Base-by-base conservation (phyloP, 768 basidiomycete species). In the Pisolithus orientalis region DNA sequence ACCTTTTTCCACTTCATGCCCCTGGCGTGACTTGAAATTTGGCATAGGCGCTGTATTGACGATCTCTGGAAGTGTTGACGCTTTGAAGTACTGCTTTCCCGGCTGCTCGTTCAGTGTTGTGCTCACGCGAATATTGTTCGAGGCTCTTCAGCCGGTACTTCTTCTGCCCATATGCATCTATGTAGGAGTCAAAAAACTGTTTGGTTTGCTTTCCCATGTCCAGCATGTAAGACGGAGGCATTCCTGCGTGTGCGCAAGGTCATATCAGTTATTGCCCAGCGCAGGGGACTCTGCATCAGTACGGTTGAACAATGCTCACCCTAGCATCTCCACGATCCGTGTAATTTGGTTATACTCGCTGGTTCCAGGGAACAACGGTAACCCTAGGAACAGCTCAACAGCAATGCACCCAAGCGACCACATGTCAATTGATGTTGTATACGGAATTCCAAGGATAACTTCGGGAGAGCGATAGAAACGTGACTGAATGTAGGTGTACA, bases 281-380 rank as follows among this genome's bases (percentile, higher is more conserved):
- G 39, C 43, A 44, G 32, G 27, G 9, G 38, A 47, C 39, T 52
- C 37, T 5, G 54, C 49, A 27, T 10, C 14, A 34, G 39, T 32
- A 32, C 50, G 38, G 46, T 34, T 13, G 25, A 50, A 49, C 14
- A 21, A 45, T 16, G 75, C 90, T 32, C 67, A 95, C 94, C 96
- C 96, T 25, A 99, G 83, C 94, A 98, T 97, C 62, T 98, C 96
- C 31, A 96, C 85, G 49, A 99, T 98, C 53, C 96, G 79, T 21
- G 91, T 94, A 50, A 98, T 79, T 67, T 99, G 96, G 70, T 99
- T 99, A 71, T 96, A 99, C 71, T 99, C 96, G 75, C 94, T 96
- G 34, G 96, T 98, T 24, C 96, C 96, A 3, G 96, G 96, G 72
- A 99, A 99, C 14, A 98, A 75, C 7, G 96, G 96, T 49, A 99